Evolutionary conservation across 352 stramenopile species (phyloP).

Genomic region (Phytopythium delawarense): DNA sequence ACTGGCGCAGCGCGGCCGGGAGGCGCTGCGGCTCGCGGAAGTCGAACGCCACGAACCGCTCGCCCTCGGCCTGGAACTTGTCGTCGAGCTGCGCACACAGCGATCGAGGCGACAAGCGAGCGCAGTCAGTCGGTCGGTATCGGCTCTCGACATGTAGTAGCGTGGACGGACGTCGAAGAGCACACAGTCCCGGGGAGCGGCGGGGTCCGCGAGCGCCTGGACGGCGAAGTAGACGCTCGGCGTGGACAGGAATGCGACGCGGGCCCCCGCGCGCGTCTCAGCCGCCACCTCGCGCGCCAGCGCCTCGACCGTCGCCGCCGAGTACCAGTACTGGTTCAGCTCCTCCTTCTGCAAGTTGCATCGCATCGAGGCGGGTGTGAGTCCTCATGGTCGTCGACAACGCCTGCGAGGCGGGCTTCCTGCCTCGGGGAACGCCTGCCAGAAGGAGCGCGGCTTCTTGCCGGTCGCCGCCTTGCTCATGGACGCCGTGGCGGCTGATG

Average conservation of each 20-base stretch:
- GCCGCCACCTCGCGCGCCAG: constrained; percentile 58
- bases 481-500: not conserved
- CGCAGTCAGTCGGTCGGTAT: no score
- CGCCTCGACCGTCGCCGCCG: constrained; percentile 75
- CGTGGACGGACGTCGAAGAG: constrained; percentile 85
- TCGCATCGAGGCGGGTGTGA: not conserved
- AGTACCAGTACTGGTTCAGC: constrained; percentile 98
- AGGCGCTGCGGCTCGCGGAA: constrained; percentile 83
- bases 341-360: constrained; percentile 76
- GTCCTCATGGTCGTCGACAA: not conserved
- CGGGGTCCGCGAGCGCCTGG: constrained; percentile 24
- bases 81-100: constrained; percentile 58
- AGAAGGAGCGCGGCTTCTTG: constrained; percentile 39
- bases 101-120: not conserved
- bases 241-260: constrained; percentile 92
- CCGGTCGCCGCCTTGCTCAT: not conserved
- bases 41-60: constrained; percentile 86
- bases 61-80: constrained; percentile 64
- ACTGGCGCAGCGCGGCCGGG: constrained; percentile 36
- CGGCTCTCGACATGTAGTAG: not conserved
- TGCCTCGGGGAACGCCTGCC: constrained; percentile 68
- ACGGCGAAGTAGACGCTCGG: constrained; percentile 92
- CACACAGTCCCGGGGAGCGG: constrained; percentile 37
- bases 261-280: constrained; percentile 34
- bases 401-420: not conserved